Base-by-base conservation (phyloP, 1,284 basidiomycete species). In the Sanghuangporus weigelae region DNA sequence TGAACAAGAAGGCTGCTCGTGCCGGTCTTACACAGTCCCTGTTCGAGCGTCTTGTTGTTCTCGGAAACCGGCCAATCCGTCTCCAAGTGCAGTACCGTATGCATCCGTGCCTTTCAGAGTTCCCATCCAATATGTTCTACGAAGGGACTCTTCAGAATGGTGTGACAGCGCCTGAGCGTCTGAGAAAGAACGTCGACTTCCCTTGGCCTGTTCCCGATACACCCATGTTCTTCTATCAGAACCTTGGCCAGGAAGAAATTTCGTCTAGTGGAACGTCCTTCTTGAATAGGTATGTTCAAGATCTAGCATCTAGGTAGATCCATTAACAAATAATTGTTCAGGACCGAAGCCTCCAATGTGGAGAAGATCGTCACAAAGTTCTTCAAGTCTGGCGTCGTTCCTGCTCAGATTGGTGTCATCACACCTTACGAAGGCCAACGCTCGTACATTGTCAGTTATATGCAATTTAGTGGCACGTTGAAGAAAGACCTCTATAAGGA, bases 151-250 rank as follows among this genome's bases (percentile, higher is more conserved):
- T 99, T 53, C 97, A 99, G 79, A 99, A 99, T 74, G 97, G 97
- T 76, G 97, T 99, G 64, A 99, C 97, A 10, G 97, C 97, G 11
- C 96, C 97, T 1, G 97, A 99, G 75, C 86, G 97, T 53, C 79
- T 99, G 68, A 85, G 96, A 76, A 97, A 96, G 81, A 95, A 98
- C 70, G 94, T 99, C 58, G 96, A 99, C 75, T 99, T 99, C 78
- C 97, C 97, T 1, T 99, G 97, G 97, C 97, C 97, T 3, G 87
- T 94, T 39, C 90, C 93, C n/a, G 93, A 95, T 70, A 95, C 94
- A 7, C 97, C 97, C 19, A 99, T 99, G 96, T 97, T 98, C 81
- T 99, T 99, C 81, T 98, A 98, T 78, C 96, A 98, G 81, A 99
- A 99, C 73, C 77, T 99, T 54, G 97, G 97, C 0, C 97, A 98